Conservation (phyloP, 2,329 filamentous ascomycete genomes). For the Xylariales sp. region DNA sequence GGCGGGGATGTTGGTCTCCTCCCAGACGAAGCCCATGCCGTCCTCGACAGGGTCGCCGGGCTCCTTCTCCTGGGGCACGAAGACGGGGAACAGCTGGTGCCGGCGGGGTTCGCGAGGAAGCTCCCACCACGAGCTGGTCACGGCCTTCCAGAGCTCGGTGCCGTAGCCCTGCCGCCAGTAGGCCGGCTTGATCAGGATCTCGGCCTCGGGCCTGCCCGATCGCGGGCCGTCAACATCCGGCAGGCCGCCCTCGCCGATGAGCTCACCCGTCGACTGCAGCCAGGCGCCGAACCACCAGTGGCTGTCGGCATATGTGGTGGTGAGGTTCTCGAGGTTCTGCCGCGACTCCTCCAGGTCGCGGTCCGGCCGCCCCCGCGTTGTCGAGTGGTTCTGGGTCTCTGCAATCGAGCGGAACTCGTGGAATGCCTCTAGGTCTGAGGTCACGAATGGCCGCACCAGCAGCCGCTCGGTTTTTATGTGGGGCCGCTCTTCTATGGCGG, state of each 20-base stretch:
- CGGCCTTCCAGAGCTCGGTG: slow-evolving; percentile 6
- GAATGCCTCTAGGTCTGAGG: slow-evolving; percentile 11
- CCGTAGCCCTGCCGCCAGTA: slow-evolving; percentile 12
- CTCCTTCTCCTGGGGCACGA: neutral
- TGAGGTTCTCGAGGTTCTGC: slow-evolving; percentile 3
- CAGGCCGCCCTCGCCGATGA: slow-evolving; percentile 24
- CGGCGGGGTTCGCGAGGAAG: slow-evolving; percentile 7
- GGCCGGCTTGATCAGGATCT: slow-evolving; percentile 6
- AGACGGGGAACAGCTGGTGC: slow-evolving; percentile 5
- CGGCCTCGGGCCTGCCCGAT: slow-evolving; percentile 9
- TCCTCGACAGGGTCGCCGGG: neutral
- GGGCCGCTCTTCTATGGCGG: slow-evolving; percentile 1
- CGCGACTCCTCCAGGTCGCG: slow-evolving; percentile 8
- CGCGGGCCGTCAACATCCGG: slow-evolving; percentile 3
- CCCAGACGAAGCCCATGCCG: neutral
- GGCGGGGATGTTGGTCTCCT: neutral
- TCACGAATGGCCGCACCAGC: slow-evolving; percentile 8
- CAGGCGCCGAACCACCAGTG: slow-evolving; percentile 20
- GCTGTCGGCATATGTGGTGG: slow-evolving; percentile 8
- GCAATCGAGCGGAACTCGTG: slow-evolving; percentile 8
- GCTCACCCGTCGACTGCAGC: slow-evolving; percentile 16
- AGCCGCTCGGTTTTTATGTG: slow-evolving; percentile 9
- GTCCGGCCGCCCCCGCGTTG: slow-evolving; percentile 8
- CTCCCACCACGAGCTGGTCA: slow-evolving; percentile 8
- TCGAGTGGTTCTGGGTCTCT: slow-evolving; percentile 7